phyloP scores from a whole-genome alignment of 441 rosid genomes.

The Viola pubescens region DNA sequence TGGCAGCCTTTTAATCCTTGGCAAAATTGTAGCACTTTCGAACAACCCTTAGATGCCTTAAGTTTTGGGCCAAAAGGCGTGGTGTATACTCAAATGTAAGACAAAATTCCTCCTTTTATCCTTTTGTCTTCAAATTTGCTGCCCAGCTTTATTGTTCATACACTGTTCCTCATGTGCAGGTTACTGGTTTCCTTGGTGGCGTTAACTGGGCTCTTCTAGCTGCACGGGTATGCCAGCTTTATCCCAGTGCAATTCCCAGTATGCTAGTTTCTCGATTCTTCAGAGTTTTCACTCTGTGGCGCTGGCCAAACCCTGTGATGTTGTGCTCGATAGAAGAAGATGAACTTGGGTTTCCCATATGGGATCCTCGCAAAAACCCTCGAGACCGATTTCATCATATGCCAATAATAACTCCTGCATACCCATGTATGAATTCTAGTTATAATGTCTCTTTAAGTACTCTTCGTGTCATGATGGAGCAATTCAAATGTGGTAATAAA shows the following conservation, averaged over 20 bases:
- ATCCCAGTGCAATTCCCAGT: slow-evolving; percentile 89
- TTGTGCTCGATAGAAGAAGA: slow-evolving; percentile 83
- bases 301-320: slow-evolving; percentile 99
- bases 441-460: slow-evolving; percentile 65
- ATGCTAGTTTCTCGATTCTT: slow-evolving; percentile 88
- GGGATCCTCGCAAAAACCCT: slow-evolving; percentile 70
- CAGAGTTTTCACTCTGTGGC: slow-evolving; percentile 88
- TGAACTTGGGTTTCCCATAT: slow-evolving; percentile 71
- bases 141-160: background rate
- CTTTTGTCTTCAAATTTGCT: background rate
- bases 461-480: slow-evolving; percentile 61
- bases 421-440: slow-evolving; percentile 78
- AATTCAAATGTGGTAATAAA: slow-evolving; percentile 50
- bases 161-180: slow-evolving; percentile 24
- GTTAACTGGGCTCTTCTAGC: slow-evolving; percentile 76
- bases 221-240: slow-evolving; percentile 83
- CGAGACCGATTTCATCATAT: slow-evolving; percentile 57
- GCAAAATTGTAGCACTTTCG: slow-evolving; percentile 56
- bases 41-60: slow-evolving; percentile 68
- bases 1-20: slow-evolving; percentile 12
- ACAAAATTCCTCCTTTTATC: background rate
- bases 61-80: slow-evolving; percentile 86
- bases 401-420: slow-evolving; percentile 76
- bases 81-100: slow-evolving; percentile 79
- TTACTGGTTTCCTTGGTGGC: slow-evolving; percentile 76